Base-by-base conservation (phyloP, 129 eudicot genomes). In the Artemisia annua region DNA sequence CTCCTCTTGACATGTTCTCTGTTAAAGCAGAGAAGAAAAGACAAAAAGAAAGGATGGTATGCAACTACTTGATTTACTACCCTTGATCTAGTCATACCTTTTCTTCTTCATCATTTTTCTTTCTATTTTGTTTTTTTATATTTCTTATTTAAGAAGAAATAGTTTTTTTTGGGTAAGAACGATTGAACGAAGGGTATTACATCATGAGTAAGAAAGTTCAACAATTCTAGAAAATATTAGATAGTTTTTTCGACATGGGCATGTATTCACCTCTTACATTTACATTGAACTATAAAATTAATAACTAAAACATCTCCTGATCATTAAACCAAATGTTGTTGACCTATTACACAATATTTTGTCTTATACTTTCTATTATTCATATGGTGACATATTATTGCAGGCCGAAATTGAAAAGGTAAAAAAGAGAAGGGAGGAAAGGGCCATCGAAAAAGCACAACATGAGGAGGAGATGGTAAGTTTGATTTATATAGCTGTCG, bases 371-470 rank as follows among this genome's bases (percentile, higher is more conserved):
- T 18, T 59, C 17, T 46, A n/a, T 62, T 69, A 19, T 64, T 69
- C 28, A 74, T 69, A 26, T 59, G 7, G 52, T 63, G n/a, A 50
- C 24, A 66, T 79, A 11, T 73, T 80, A 53, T 35, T 57, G 51
- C 78, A 91, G 97, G 93, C 98, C 5, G 98, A 94, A 85, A 84
- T 94, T 66, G 97, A 94, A 64, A 94, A 94, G 66, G 98, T 94
- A 22, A 94, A 94, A 75, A 94, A 90, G 86, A 84, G 97, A 83
- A 84, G 97, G 76, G 97, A 89, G 77, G 91, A 92, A 78, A 83
- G 96, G 73, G 97, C 97, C 0, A 60, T 89, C 68, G 96, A 89
- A 75, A 92, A 92, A 76, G 97, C 97, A 49, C 96, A 87, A 16
- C 93, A 77, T 26, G 97, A 92, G 83, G 96, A 92, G 76, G 96